Evolutionary conservation across 805 yeast genomes (phyloP), one percentile per base, ranked within the genome.

Genomic region (Wickerhamomyces pijperi): DNA sequence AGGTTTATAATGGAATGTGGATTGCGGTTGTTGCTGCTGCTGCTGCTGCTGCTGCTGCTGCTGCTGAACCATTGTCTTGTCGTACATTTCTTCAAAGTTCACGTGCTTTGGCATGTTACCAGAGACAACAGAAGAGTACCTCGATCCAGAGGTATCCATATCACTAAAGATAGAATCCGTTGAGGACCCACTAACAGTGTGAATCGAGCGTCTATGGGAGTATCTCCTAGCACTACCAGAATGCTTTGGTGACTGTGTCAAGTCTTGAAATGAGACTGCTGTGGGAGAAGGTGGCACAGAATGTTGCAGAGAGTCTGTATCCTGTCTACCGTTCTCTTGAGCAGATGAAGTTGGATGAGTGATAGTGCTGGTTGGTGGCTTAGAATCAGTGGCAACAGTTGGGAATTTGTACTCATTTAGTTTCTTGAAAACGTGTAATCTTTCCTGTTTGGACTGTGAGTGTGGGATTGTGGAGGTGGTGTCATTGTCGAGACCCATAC

Each of bases 1-100:
- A n/a, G 57, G 58, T 21, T 21, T 6, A 21, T 21, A 9, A 21
- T 6, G 9, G 9, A 21, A 21, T 21, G 23, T 21, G 6, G 23
- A 21, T 7, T 6, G 23, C 6, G 9, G 23, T 7, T 7, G 23
- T 21, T 6, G 9, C 9, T 9, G 9, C 9, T 21, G 23, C 9
- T 21, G 23, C 6, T 21, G 23, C 6, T 21, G 23, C 23, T 21
- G 23, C 23, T 21, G 23, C 23, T 21, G 23, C 9, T 6, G 23
- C 23, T 7, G 23, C 9, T 21, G 23, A 21, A n/a, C n/a, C n/a
- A 21, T 21, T 6, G 23, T 9, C 23, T 21, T 21, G 9, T 21
- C 23, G 9, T 21, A 7, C 9, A 21, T 21, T 9, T 21, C 23
- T 21, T 21, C 23, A 21, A 21, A 21, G 23, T 21, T 21, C 23